These are phyloP conservation scores for Stygiomarasmius scandens DNA, from an alignment of 1,284 basidiomycete species.

Conservation along the genomic window DNA sequence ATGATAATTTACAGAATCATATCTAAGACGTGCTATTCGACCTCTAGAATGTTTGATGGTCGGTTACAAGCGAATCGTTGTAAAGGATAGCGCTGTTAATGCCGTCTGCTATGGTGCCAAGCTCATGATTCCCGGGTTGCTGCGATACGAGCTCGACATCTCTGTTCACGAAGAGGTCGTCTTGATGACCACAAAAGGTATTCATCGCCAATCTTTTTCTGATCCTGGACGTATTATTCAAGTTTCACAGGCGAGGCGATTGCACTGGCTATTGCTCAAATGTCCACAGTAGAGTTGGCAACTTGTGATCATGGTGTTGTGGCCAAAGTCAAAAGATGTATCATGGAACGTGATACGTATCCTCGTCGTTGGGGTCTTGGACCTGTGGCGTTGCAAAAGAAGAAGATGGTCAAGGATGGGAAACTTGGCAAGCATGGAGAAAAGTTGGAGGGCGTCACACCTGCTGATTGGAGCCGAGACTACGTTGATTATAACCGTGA, in stretches of 20 bases:
- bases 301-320: conserved; percentile 99
- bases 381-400: conserved; percentile 96
- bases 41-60: conserved; percentile 94
- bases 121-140: conserved; percentile 98
- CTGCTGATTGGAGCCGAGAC: conserved; percentile 87
- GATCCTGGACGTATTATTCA: conserved; percentile 14
- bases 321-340: conserved; percentile 98
- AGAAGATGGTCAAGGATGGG: conserved; percentile 96
- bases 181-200: conserved; percentile 98
- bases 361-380: conserved; percentile 98
- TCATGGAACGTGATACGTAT: conserved; percentile 99
- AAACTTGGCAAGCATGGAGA: conserved; percentile 97
- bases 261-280: conserved; percentile 95
- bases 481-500: conserved; percentile 91
- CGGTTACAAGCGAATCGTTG: conserved; percentile 98
- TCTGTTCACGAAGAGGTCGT: conserved; percentile 97
- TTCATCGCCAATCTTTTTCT: background rate
- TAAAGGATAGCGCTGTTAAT: conserved; percentile 99
- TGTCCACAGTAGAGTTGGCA: conserved; percentile 98
- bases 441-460: conserved; percentile 89
- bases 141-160: conserved; percentile 97
- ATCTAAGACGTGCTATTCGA: conserved; percentile 93
- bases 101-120: conserved; percentile 99
- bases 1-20: conserved; percentile 69
- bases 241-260: conserved; percentile 84